These are phyloP conservation scores for Psidium friedrichsthalianum DNA, from an alignment of 345 rosid species.

Conservation along the genomic window DNA sequence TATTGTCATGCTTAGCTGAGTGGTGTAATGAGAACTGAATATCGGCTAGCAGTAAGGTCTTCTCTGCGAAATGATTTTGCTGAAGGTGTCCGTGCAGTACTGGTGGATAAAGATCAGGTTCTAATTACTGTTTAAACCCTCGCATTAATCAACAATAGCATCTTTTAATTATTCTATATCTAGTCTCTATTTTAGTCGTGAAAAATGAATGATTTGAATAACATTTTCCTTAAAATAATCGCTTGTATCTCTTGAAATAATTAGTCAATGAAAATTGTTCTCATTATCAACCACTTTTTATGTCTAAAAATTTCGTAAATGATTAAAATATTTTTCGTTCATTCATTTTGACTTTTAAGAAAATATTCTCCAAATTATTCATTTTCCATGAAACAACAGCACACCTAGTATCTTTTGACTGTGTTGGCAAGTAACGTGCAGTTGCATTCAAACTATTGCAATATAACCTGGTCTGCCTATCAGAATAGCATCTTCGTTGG, in stretches of 20 bases:
- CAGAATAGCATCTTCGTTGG: background rate
- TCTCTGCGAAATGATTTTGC: constrained; percentile 65
- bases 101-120: constrained; percentile 96
- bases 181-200: background rate
- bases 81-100: constrained; percentile 93
- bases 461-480: background rate
- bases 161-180: background rate
- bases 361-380: background rate
- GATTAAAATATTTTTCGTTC: background rate
- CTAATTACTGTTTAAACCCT: background rate
- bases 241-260: background rate
- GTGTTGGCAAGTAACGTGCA: background rate
- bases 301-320: background rate
- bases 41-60: constrained; percentile 71
- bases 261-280: background rate
- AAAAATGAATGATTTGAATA: background rate
- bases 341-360: background rate
- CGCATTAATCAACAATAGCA: background rate
- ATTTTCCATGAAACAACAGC: background rate
- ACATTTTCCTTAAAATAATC: background rate
- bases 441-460: background rate
- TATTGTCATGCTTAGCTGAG: constrained; percentile 29
- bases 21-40: constrained; percentile 84
- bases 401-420: background rate
- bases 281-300: background rate